Base-by-base conservation (phyloP, 2,329 filamentous ascomycete species). In the Fonsecaea monophora region DNA sequence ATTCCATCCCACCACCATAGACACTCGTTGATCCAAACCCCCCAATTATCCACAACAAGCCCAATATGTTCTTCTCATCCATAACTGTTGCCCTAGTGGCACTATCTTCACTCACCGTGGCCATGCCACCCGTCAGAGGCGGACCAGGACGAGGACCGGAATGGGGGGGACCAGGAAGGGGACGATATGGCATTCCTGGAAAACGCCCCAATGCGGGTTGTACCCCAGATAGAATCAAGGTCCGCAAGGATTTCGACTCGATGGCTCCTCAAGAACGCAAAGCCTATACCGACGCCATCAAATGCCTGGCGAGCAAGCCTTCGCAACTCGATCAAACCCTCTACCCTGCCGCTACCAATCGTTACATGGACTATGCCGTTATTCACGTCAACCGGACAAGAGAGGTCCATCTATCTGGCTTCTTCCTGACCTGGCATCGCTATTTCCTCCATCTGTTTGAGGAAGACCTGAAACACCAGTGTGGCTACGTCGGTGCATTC, bases 351-450 rank as follows among this genome's bases (percentile, higher is more conserved):
- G 77, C 77, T 30, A 75, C 74, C 38, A 77, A 67, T 48, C 73
- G 78, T 60, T 75, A 73, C 70, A 79, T 81, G 68, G 80, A 82
- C 68, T 81, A 81, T 65, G 76, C 78, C 2, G 78, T 74, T 18
- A 73, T 73, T 13, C 80, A 82, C 58, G 77, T 79, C 53, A 75
- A 77, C 62, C 71, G 74, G 50, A 79, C 78, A 5, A 64, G 73
- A 34, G 70, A 61, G 34, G 77, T 80, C 42, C 79, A 81, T 58
- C 74, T 68, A 32, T 64, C 75, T 56, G 76, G 75, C 12, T 74
- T 74, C 68, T 81, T 82, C 71, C 73, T 82, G 45, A 75, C 77
- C 32, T 82, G 81, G 80, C 82, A 83, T 65, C 77, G 82, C 48
- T 79, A 80, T 66, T 82, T 78, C 69, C 73, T 79, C 53, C 77